Evolutionary conservation across 2,329 filamentous ascomycete genomes (phyloP).

Genomic region (Phoma sp.): DNA sequence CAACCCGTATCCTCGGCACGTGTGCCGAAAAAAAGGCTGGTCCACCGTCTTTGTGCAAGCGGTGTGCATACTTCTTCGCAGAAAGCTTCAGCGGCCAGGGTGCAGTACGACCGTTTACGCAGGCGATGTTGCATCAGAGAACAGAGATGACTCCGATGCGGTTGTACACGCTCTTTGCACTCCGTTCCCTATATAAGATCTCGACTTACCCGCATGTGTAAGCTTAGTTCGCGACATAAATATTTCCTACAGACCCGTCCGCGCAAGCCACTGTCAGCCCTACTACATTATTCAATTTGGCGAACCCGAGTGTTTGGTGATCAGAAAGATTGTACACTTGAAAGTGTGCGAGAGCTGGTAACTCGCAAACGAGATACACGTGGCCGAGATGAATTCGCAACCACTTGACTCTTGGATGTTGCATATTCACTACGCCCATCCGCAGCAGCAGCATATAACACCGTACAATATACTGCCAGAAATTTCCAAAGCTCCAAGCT

Average conservation of each 20-base stretch:
- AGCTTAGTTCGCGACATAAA: conserved; percentile 31
- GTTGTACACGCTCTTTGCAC: conserved; percentile 19
- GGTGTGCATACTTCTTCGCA: conserved; percentile 34
- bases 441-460: conserved; percentile 39
- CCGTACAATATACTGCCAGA: conserved; percentile 45
- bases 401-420: conserved; percentile 47
- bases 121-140: conserved; percentile 22
- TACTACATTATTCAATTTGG: neutral
- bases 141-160: conserved; percentile 31
- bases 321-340: neutral
- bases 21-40: conserved; percentile 30
- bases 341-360: neutral
- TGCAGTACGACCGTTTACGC: conserved; percentile 34
- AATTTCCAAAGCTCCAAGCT: conserved; percentile 46
- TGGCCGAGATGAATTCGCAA: conserved; percentile 43
- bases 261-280: conserved; percentile 3
- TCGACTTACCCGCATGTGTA: conserved; percentile 41
- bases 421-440: conserved; percentile 42
- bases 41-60: conserved; percentile 24
- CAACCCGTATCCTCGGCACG: conserved; percentile 34
- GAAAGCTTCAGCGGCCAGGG: conserved; percentile 18
- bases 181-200: conserved; percentile 42
- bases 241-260: conserved; percentile 20
- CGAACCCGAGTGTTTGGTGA: neutral
- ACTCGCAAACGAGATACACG: neutral